Base-by-base conservation (phyloP, 805 yeast species). In the Monosporozyma solicola region DNA sequence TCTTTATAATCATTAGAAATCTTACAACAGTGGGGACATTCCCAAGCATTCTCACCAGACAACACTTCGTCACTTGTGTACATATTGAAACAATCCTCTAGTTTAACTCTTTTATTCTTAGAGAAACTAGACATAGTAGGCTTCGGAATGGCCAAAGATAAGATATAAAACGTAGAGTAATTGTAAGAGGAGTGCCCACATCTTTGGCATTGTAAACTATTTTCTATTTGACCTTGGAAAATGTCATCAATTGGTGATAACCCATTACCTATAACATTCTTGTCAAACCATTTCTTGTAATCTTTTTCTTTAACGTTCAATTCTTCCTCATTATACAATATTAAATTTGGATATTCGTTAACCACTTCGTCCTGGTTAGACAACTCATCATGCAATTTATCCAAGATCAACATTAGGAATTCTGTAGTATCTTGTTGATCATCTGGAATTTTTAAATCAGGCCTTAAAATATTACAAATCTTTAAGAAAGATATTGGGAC, bases 361-460 rank as follows among this genome's bases (percentile, higher is more conserved):
- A 67, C 71, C 15, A 74, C 75, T 7, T 61, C 57, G 5, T 68
- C 66, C 13, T 72, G 69, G 47, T 72, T 70, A 0, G 77, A 62
- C 52, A 85, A 64, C 61, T 87, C 95, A 49, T 82, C 82, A 63
- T 87, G 92, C 11, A 87, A 64, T 56, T 81, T 74, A 61, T 84
- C 91, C 57, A 86, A 68, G 10, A 85, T 57, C 55, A 85, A 80
- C 64, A 85, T 74, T 46, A 87, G 67, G 61, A 85, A 85, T 59
- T 87, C 94, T 52, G 86, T 89, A 1, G 91, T 83, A 65, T 87
- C 95, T 62, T 87, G 94, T 61, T 87, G 95, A 60, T 84, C 88
- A 58, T 76, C 67, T 0, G 92, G 92, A 11, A 86, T 84, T 57
- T 73, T 71, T 52, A 85, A 75, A 59, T 83, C 87, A 0, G 90